Evolutionary conservation across 805 yeast genomes (phyloP), one percentile per base, ranked within the genome.

Genomic region (Ogataea nonfermentans): DNA sequence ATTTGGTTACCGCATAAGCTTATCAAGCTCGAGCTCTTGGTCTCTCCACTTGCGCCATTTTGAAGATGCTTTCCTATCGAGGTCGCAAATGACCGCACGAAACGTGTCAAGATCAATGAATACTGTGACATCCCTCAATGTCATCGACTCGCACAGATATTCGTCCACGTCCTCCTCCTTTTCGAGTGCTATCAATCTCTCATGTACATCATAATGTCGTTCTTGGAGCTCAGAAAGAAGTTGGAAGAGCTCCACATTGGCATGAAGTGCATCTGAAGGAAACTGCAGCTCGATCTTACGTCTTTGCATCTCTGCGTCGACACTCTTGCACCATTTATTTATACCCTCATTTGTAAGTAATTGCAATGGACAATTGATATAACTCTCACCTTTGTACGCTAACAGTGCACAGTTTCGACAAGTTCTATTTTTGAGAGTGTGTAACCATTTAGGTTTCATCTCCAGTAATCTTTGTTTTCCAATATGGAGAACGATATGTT

Each of bases 361-460:
- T 47, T 66, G 69, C 27, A 71, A 52, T 2, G 70, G 68, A 48
- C 78, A 73, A 36, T 57, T 57, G 35, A 68, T 62, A 31, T 67
- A 49, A 4, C 35, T 11, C 14, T 59, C 57, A 2, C 58, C 59
- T 29, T 62, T 63, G 9, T 52, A 41, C 24, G 48, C 61, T 35
- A 63, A 55, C 32, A 68, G 55, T 49, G 68, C 66, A 43, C 78
- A 73, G 23, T 76, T 74, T 16, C 79, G 53, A 51, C 79, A 73
- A 34, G 62, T 60, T 24, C 54, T 53, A 4, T 16, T 15, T 1
- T 57, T 59, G n/a, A 63, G 65, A 26, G 57, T 57, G 47, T 70
- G 70, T 14, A 74, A 50, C 79, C 79, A 74, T 53, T 74, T 74
- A 0, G 79, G 79, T 40, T 74, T 74, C 40, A 74, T 58, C 47